Evolutionary conservation across 225 moss, liverwort and hornwort genomes (phyloP).

Genomic region (Pseudisothecium myosuroides): DNA sequence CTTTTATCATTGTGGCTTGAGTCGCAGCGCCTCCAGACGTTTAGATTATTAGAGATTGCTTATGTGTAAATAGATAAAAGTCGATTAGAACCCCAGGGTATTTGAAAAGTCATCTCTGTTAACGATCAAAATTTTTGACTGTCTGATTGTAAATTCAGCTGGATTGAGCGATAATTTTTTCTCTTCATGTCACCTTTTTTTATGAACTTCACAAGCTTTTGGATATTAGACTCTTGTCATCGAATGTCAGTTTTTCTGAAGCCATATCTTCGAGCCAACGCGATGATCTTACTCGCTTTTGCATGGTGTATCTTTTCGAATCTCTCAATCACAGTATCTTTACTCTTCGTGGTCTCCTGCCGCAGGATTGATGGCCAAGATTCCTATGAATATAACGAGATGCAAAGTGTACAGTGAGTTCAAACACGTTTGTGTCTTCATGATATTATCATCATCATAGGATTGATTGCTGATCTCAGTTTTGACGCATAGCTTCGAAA

Average conservation of each 20-base stretch:
- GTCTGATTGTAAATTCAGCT: neutral
- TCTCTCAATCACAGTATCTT: neutral
- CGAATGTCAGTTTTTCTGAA: neutral
- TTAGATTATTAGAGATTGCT: neutral
- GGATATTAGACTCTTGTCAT: neutral
- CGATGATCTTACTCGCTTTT: neutral
- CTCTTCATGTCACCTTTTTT: neutral
- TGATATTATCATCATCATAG: neutral
- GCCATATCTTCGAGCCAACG: neutral
- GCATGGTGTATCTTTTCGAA: neutral
- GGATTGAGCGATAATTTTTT: neutral
- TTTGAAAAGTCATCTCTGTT: neutral
- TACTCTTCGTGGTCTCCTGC: neutral
- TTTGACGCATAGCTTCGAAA: neutral
- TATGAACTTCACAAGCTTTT: neutral
- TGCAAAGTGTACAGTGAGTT: slow-evolving; percentile 66
- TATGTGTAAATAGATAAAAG: neutral
- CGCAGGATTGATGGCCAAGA: slow-evolving; percentile 92
- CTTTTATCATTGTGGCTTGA: neutral
- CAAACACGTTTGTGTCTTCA: neutral
- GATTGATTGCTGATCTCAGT: neutral
- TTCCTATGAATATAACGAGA: slow-evolving; percentile 61
- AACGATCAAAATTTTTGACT: neutral
- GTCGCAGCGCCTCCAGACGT: neutral
- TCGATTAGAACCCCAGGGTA: neutral